Conservation (phyloP, 192 early-diverging fungal species). For the Coemansia sp. region DNA sequence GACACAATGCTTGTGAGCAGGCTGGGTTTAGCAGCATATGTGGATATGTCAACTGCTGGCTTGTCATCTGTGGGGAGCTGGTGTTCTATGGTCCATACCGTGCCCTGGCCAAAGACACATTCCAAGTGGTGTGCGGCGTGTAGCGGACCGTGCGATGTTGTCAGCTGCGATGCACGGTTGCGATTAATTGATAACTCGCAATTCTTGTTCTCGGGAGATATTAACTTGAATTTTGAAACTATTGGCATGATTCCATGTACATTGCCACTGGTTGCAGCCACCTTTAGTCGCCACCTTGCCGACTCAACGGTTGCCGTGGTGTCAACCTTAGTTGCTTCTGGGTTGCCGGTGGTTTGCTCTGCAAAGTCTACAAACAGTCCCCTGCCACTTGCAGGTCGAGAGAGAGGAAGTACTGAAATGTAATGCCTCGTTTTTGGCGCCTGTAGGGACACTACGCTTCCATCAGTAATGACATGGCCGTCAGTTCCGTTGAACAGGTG, state of each 20-base stretch:
- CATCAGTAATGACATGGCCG: constrained; percentile 67
- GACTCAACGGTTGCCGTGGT: background rate
- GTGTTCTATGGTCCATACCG: constrained; percentile 91
- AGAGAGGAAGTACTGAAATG: constrained; percentile 50
- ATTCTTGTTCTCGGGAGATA: constrained; percentile 60
- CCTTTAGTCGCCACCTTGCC: background rate
- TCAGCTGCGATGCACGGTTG: background rate
- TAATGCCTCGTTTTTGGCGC: constrained; percentile 71
- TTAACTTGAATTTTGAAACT: constrained; percentile 74
- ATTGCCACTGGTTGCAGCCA: background rate
- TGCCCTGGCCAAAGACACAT: constrained; percentile 45
- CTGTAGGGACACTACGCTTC: constrained; percentile 67
- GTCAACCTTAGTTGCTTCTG: background rate
- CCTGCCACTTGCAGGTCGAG: background rate
- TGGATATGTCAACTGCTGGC: constrained; percentile 58
- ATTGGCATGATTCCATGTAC: constrained; percentile 51
- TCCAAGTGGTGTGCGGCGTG: constrained; percentile 53
- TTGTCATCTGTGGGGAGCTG: constrained; percentile 68
- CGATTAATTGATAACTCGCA: constrained; percentile 58
- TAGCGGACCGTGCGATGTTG: background rate
- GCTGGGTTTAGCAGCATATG: constrained; percentile 51
- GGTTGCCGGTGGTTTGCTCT: constrained; percentile 56
- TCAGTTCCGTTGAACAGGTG: constrained; percentile 55
- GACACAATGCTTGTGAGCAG: constrained; percentile 82
- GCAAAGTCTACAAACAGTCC: constrained; percentile 29